Percentiles rank a stretch among this genome's conserved stretches.
phyloP scores from a whole-genome alignment of 1,139 yeast genomes.

The Trichomonascaceae sp. region DNA sequence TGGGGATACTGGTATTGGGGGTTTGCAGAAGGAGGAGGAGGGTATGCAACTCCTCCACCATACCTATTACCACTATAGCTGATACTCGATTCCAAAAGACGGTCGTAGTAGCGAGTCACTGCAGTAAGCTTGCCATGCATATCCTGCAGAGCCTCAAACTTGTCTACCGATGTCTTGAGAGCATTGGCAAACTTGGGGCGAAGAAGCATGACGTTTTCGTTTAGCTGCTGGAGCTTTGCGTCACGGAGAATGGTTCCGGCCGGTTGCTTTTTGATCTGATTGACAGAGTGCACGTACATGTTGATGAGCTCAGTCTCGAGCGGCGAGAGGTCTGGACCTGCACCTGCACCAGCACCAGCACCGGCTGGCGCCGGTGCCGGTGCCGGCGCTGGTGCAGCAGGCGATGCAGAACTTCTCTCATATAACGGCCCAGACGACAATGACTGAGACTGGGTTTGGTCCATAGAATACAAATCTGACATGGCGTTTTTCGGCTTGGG shows the following conservation, averaged over 20 bases:
- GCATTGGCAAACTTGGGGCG: conserved; percentile 67
- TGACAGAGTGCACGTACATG: conserved; percentile 55
- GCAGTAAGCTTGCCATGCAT: conserved; percentile 75
- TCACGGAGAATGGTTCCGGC: conserved; percentile 47
- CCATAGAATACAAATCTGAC: no score
- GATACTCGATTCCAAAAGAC: conserved; percentile 57
- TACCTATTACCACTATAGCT: no score
- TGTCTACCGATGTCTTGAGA: conserved; percentile 47
- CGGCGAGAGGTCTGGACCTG: conserved; percentile 31
- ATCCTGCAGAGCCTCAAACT: conserved; percentile 59
- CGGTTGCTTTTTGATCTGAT: conserved; percentile 38
- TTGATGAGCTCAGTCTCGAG: conserved; percentile 58
- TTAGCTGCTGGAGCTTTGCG: conserved; percentile 46
- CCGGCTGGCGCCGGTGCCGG: background rate
- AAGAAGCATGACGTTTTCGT: conserved; percentile 47
- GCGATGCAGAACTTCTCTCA: background rate
- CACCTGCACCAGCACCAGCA: background rate
- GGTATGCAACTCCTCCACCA: no score
- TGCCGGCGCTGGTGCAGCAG: background rate
- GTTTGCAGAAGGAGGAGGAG: no score
- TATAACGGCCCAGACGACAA: no score
- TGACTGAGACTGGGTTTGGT: no score
- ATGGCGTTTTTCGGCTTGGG: conserved; percentile 1
- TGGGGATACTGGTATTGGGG: no score
- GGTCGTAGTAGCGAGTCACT: conserved; percentile 67